phyloP scores from a whole-genome alignment of 208 protist species.

The Porcisia hertigi region DNA sequence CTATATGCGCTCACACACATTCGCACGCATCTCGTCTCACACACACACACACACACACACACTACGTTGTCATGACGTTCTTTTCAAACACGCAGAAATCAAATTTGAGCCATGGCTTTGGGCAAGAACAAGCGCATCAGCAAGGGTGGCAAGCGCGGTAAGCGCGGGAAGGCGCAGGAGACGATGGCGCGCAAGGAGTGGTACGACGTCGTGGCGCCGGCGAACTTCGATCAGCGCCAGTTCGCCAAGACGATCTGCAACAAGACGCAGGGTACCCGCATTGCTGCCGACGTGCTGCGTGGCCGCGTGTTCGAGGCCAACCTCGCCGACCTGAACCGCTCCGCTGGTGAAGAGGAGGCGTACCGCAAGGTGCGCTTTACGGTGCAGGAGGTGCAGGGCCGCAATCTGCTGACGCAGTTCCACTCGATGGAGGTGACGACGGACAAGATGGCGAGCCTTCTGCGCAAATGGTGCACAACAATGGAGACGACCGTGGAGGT shows the following conservation, averaged over 20 bases:
- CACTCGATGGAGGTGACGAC: slow-evolving; percentile 98
- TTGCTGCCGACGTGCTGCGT: slow-evolving; percentile 95
- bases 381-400: slow-evolving; percentile 97
- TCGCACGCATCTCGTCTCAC: not conserved
- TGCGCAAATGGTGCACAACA: slow-evolving; percentile 99
- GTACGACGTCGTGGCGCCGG: slow-evolving; percentile 98
- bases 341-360: slow-evolving; percentile 62
- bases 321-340: slow-evolving; percentile 97
- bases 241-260: slow-evolving; percentile 98
- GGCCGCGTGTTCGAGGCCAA: slow-evolving; percentile 98
- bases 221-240: slow-evolving; percentile 94
- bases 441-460: slow-evolving; percentile 97
- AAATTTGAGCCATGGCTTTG: slow-evolving; percentile 75
- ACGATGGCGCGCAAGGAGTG: slow-evolving; percentile 99
- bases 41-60: not conserved
- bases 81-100: not conserved
- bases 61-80: not conserved
- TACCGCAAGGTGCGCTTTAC: slow-evolving; percentile 98
- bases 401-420: slow-evolving; percentile 98
- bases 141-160: slow-evolving; percentile 96
- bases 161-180: slow-evolving; percentile 93
- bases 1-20: not conserved
- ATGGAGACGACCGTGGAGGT: slow-evolving; percentile 96
- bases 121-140: slow-evolving; percentile 96
- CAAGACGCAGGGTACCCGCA: slow-evolving; percentile 95